Conservation (phyloP, 169 alveolate genomes). For the Eimeria necatrix region DNA sequence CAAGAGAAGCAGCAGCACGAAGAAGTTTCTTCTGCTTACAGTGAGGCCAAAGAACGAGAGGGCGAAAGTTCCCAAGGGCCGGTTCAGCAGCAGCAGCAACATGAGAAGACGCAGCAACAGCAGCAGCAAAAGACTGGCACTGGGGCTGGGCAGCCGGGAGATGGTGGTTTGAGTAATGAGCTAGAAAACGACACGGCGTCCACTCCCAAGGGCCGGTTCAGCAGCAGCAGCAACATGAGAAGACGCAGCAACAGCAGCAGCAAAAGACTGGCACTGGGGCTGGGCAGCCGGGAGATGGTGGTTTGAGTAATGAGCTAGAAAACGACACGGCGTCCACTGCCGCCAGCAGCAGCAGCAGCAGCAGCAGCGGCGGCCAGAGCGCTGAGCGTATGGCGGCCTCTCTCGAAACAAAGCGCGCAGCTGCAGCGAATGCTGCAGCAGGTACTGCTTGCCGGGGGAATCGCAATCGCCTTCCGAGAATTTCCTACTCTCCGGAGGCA, state of each 20-base stretch:
- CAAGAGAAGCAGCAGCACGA: slow-evolving; percentile 41
- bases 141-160: slow-evolving; percentile 1
- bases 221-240: slow-evolving; percentile 40
- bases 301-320: not conserved
- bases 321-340: not conserved
- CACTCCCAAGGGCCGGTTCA: slow-evolving; percentile 23
- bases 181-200: not conserved
- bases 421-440: not conserved
- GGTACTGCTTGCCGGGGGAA: not conserved
- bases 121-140: not conserved
- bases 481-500: slow-evolving; percentile 35
- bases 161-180: not conserved
- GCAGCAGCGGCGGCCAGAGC: slow-evolving; percentile 42
- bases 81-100: slow-evolving; percentile 49
- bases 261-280: not conserved
- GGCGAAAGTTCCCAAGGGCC: slow-evolving; percentile 39
- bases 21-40: not conserved
- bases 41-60: not conserved
- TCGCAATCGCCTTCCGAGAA: not conserved
- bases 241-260: slow-evolving; percentile 7
- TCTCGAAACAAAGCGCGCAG: not conserved
- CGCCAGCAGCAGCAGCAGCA: slow-evolving; percentile 25
- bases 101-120: slow-evolving; percentile 24
- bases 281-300: not conserved
- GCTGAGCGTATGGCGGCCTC: too few species aligned